Conservation (phyloP, 2,329 filamentous ascomycete genomes). For the Xylariaceae sp. region DNA sequence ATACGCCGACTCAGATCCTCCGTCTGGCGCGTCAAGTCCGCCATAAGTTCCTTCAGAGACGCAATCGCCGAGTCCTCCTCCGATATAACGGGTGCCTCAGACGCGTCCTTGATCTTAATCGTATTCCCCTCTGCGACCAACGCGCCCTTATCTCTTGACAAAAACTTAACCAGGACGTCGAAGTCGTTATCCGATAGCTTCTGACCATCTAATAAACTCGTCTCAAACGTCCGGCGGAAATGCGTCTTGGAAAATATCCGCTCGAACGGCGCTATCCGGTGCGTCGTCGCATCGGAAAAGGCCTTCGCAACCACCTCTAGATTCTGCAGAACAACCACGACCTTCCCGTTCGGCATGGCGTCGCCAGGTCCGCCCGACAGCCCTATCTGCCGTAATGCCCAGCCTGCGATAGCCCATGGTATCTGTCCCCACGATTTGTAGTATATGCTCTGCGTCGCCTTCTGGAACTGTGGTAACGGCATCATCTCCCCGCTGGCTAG, state of each 20-base stretch:
- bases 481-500: conserved; percentile 64
- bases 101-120: conserved; percentile 64
- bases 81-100: conserved; percentile 49
- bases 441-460: conserved; percentile 65
- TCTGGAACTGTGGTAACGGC: conserved; percentile 63
- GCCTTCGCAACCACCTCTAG: conserved; percentile 54
- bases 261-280: conserved; percentile 51
- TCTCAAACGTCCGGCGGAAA: conserved; percentile 56
- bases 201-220: conserved; percentile 43
- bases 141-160: conserved; percentile 60
- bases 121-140: conserved; percentile 59
- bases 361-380: conserved; percentile 46
- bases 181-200: conserved; percentile 59
- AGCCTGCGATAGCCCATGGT: conserved; percentile 66
- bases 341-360: conserved; percentile 54
- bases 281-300: conserved; percentile 43
- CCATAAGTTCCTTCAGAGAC: conserved; percentile 72
- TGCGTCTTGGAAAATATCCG: conserved; percentile 61
- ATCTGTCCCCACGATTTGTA: conserved; percentile 61
- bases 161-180: conserved; percentile 62
- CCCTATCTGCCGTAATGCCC: conserved; percentile 68
- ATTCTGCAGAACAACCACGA: conserved; percentile 62
- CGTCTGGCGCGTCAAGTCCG: conserved; percentile 69
- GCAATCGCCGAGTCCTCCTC: conserved; percentile 78
- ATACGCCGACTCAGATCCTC: conserved; percentile 61